Evolutionary conservation across 2,329 filamentous ascomycete genomes (phyloP).

Genomic region (Aspergillus fischeri): DNA sequence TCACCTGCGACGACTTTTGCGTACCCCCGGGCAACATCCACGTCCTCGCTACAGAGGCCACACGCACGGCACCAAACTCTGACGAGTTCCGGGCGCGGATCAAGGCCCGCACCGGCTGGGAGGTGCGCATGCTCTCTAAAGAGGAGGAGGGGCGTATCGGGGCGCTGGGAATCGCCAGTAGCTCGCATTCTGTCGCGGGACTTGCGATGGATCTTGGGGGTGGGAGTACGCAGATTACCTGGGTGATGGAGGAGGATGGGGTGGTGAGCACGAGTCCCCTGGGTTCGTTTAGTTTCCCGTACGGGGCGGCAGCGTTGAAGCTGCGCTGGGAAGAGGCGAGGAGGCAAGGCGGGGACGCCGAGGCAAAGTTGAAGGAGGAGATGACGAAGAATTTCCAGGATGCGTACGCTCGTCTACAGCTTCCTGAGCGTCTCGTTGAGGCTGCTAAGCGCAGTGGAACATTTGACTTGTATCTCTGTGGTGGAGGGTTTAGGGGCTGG

Average conservation of each 20-base stretch:
- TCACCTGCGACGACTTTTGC: constrained; percentile 64
- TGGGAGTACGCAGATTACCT: constrained; percentile 66
- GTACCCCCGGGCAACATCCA: constrained; percentile 63
- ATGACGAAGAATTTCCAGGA: constrained; percentile 56
- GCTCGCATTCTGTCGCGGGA: constrained; percentile 65
- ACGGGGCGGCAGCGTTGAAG: constrained; percentile 64
- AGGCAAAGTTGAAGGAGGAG: constrained; percentile 49
- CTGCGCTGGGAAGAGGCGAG: constrained; percentile 49
- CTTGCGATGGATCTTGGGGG: constrained; percentile 86
- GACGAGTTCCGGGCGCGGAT: constrained; percentile 65
- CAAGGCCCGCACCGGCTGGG: constrained; percentile 58
- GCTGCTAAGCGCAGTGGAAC: constrained; percentile 44
- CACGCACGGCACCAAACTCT: constrained; percentile 73
- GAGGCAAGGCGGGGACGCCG: constrained; percentile 41
- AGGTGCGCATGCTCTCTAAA: constrained; percentile 69
- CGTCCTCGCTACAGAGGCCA: constrained; percentile 85
- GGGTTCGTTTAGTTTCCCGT: constrained; percentile 64
- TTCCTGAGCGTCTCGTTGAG: constrained; percentile 52
- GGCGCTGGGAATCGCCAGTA: constrained; percentile 76
- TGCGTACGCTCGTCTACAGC: constrained; percentile 55
- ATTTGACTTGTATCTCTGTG: constrained; percentile 76
- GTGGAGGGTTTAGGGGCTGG: constrained; percentile 86
- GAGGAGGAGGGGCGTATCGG: constrained; percentile 79
- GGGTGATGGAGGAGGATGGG: constrained; percentile 54
- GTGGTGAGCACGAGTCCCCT: constrained; percentile 48